Base-by-base conservation (phyloP, 345 rosid species). In the Dipteronia dyeriana region DNA sequence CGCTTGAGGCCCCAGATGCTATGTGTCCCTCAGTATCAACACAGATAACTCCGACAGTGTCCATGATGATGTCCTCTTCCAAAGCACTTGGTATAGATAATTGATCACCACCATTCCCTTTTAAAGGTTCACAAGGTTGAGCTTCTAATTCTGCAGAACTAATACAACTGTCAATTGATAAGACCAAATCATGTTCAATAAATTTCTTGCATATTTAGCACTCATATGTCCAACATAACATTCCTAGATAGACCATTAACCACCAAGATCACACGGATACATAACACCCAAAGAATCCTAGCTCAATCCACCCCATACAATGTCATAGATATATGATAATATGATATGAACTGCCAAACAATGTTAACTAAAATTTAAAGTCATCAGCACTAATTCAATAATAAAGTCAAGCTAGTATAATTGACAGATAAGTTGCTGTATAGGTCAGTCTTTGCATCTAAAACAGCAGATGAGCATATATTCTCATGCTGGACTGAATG, bases 1-100 rank as follows among this genome's bases (percentile, higher is more conserved):
- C 98, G 81, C 99, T 96, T 34, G 99, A 96, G 78, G 91, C 87
- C 6, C 99, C 99, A 74, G 91, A 89, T 54, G 94, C 97, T 84
- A 92, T 82, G 62, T 79, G 90, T 74, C 99, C 99, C 85, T 90
- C 90, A 66, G 82, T 71, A 77, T 96, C 97, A 70, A 96, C 87
- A 84, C 99, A 96, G 62, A 96, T 88, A 78, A 89, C 97, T 63
- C 99, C 99, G 77, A 96, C 95, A 5, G 99, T 96, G 83, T 96
- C 99, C 94, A 85, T 80, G 80, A 94, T 79, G 72, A 49, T 68
- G 80, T 91, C 86, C 25, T 91, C 96, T 80, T 82, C 92, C 59
- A 68, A 68, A 53, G 75, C 66, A 61, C 54, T 79, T 57, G 71
- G 59, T 62, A 53, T 11, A 43, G 75, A 69, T 12, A 84, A 68